Conservation (phyloP, 768 basidiomycete species). For the Kwoniella sp. region DNA sequence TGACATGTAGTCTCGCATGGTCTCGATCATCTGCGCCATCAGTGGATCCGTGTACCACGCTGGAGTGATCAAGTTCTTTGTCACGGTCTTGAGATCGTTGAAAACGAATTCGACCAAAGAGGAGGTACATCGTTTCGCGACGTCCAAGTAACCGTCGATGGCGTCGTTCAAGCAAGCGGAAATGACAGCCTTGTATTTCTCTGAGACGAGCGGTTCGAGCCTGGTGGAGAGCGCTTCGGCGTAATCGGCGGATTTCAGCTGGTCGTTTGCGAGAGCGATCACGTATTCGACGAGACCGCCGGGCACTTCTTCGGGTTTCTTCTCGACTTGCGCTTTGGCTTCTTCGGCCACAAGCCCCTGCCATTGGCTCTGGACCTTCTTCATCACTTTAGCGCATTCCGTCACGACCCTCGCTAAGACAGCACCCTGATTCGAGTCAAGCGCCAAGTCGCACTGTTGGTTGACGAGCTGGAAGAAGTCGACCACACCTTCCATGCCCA, state of each 20-base stretch:
- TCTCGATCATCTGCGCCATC: slow-evolving; percentile 86
- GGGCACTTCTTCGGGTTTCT: slow-evolving; percentile 71
- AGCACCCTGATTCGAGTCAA: slow-evolving; percentile 91
- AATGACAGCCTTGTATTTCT: slow-evolving; percentile 83
- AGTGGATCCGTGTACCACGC: slow-evolving; percentile 84
- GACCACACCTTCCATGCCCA: slow-evolving; percentile 86
- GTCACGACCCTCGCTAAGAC: slow-evolving; percentile 88
- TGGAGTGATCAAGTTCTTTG: slow-evolving; percentile 75
- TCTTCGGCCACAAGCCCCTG: slow-evolving; percentile 77
- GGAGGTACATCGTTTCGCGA: slow-evolving; percentile 95
- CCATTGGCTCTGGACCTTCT: slow-evolving; percentile 84
- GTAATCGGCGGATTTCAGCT: slow-evolving; percentile 93
- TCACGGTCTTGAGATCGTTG: slow-evolving; percentile 87
- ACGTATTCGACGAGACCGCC: slow-evolving; percentile 92
- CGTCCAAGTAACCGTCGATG: slow-evolving; percentile 96
- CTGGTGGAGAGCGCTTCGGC: slow-evolving; percentile 81
- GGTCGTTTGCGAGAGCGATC: slow-evolving; percentile 96
- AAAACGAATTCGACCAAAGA: slow-evolving; percentile 92
- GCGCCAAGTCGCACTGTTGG: slow-evolving; percentile 83
- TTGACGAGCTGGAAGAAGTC: slow-evolving; percentile 99
- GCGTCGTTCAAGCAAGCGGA: slow-evolving; percentile 88
- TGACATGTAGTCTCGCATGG: slow-evolving; percentile 93
- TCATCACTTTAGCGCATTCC: slow-evolving; percentile 87
- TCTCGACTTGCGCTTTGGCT: slow-evolving; percentile 81
- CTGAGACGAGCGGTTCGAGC: slow-evolving; percentile 86